Percentiles rank a stretch among this genome's conserved stretches.
These are phyloP conservation scores for Inga laurina DNA, from an alignment of 306 rosid genomes.

Conservation along the genomic window DNA sequence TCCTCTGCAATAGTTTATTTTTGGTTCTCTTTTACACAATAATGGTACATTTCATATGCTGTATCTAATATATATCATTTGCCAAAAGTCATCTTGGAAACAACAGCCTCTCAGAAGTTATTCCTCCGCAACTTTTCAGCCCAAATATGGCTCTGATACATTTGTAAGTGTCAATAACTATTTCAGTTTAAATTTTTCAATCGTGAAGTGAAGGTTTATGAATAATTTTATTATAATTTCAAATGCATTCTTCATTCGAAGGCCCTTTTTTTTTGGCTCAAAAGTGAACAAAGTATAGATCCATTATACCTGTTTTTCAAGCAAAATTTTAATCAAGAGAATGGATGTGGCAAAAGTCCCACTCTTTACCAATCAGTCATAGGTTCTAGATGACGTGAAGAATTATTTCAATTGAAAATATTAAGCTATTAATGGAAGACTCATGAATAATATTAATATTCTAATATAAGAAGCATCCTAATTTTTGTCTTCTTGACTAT, in stretches of 20 bases:
- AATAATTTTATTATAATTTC: background rate
- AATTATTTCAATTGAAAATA: no score
- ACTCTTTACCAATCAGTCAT: no score
- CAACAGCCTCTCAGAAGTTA: slow-evolving; percentile 44
- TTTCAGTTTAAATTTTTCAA: background rate
- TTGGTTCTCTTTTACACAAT: background rate
- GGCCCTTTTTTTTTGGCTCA: background rate
- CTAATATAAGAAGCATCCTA: background rate
- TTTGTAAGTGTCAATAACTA: slow-evolving; percentile 44
- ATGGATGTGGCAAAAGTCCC: no score
- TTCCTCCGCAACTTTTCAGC: slow-evolving; percentile 50
- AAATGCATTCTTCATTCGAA: background rate
- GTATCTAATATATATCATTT: slow-evolving; percentile 10
- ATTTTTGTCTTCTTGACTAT: background rate
- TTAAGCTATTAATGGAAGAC: no score
- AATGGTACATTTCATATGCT: background rate
- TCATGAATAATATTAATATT: no score
- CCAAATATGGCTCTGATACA: slow-evolving; percentile 49
- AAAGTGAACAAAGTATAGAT: background rate
- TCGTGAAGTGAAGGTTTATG: background rate
- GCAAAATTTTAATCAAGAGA: no score
- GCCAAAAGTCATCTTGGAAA: slow-evolving; percentile 58
- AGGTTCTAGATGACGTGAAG: no score
- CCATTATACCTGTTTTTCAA: no score
- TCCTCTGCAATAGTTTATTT: background rate